Evolutionary conservation across 75 land plant genomes (phyloP), one percentile per base, ranked within the genome.

Genomic region (Larix kaempferi): DNA sequence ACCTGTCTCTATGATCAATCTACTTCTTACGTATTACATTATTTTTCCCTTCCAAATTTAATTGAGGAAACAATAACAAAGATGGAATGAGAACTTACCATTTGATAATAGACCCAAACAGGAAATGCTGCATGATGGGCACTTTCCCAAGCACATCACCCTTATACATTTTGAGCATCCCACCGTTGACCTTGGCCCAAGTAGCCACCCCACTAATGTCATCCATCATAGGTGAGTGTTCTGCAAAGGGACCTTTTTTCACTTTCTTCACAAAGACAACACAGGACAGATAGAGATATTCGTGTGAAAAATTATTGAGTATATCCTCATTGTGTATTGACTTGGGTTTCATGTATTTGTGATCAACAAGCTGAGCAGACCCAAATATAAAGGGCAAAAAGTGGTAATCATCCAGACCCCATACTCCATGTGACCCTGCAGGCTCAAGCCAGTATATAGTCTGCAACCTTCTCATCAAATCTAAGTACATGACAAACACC

Each of bases 51-150:
- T 39, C 41, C 41, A 4, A 39, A 39, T 39, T 39, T 4, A 39
- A 39, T 35, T 39, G 41, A 39, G 5, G 5, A 39, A 39, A 39
- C 5, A 39, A 39, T 39, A 39, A 39, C 41, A 39, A 39, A 39
- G 41, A 39, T 39, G 41, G 41, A 39, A 4, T 39, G 5, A 39
- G 41, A 39, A 4, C 41, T 4, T 90, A 96, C 99, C 99, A 96
- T 78, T 82, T 80, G 74, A 97, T 92, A 71, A 97, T 86, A 55
- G 88, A 92, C 0, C 99, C 99, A 74, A 97, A 97, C 11, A 97
- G 84, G 74, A 97, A 97, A 86, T 97, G 99, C 82, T 97, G 99
- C 99, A 97, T 97, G 72, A 97, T 97, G 23, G 99, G 99, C 13
- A 97, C 92, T 81, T 94, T 97, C 79, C 92, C 98, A 39, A 97